A percentile compares a stretch with the other conserved stretches of the same genome.
Conservation (phyloP, 768 basidiomycete species). For the Boletus rex-veris region DNA sequence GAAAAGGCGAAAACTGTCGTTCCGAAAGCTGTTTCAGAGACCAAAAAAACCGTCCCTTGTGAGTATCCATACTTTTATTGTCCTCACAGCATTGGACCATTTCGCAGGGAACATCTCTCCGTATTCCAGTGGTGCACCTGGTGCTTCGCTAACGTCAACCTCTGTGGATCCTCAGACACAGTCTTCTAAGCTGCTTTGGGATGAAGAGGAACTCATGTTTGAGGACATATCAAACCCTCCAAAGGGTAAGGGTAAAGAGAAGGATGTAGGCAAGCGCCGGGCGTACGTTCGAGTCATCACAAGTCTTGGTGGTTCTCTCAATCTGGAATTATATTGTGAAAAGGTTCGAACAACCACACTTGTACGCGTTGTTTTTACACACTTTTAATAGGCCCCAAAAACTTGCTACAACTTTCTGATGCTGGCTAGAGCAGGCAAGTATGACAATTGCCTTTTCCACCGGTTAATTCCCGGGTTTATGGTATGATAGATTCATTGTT, state of each 20-base stretch:
- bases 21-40: conserved; percentile 35
- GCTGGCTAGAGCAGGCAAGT: conserved; percentile 88
- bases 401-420: conserved; percentile 98
- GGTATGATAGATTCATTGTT: conserved; percentile 43
- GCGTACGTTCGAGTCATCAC: conserved; percentile 97
- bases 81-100: neutral
- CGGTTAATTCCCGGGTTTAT: conserved; percentile 93
- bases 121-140: conserved; percentile 83
- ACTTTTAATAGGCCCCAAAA: conserved; percentile 73
- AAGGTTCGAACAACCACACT: conserved; percentile 47
- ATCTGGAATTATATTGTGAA: conserved; percentile 84
- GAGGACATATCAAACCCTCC: conserved; percentile 80
- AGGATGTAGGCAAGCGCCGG: conserved; percentile 84
- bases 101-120: conserved; percentile 83
- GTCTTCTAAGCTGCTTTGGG: conserved; percentile 83
- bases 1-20: conserved; percentile 27
- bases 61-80: conserved; percentile 21
- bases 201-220: conserved; percentile 99
- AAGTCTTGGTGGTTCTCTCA: conserved; percentile 83
- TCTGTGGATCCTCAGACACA: conserved; percentile 72
- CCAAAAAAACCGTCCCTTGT: conserved; percentile 68
- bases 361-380: neutral
- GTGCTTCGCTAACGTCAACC: conserved; percentile 92
- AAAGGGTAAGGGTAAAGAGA: conserved; percentile 90
- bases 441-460: conserved; percentile 88